A percentile compares a stretch with the other conserved stretches of the same genome.
Evolutionary conservation across 805 yeast species (phyloP).

Genomic region (Yamadazyma ubonensis): DNA sequence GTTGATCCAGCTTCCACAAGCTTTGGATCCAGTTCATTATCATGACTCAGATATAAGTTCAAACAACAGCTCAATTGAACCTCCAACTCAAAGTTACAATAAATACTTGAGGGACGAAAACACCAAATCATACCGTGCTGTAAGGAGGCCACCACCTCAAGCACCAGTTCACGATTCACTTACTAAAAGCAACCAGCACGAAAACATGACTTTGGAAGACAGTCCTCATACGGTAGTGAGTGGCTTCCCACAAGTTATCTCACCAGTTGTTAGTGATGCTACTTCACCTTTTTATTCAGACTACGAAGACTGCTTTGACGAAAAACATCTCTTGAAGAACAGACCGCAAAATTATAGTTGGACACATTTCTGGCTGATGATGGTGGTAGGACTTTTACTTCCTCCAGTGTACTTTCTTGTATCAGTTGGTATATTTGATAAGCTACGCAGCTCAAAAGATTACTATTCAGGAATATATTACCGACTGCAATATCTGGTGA

Average conservation of each 20-base stretch:
- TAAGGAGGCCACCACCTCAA: slow-evolving; percentile 17
- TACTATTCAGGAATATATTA: slow-evolving; percentile 14
- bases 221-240: slow-evolving; percentile 1
- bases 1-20: slow-evolving; percentile 10
- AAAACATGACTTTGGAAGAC: slow-evolving; percentile 15
- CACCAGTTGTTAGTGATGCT: slow-evolving; percentile 8
- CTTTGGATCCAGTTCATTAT: slow-evolving; percentile 13
- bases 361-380: slow-evolving; percentile 24
- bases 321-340: neutral
- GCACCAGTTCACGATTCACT: slow-evolving; percentile 18
- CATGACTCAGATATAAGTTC: slow-evolving; percentile 17
- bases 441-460: slow-evolving; percentile 14
- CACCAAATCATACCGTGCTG: slow-evolving; percentile 5
- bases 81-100: neutral
- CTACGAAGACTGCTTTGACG: slow-evolving; percentile 12
- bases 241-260: slow-evolving; percentile 5
- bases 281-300: slow-evolving; percentile 11
- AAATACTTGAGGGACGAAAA: neutral
- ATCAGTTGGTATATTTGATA: slow-evolving; percentile 36
- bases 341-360: slow-evolving; percentile 13
- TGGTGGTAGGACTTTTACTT: slow-evolving; percentile 32
- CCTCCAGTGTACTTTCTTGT: slow-evolving; percentile 41
- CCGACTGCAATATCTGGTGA: slow-evolving; percentile 15
- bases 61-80: slow-evolving; percentile 11
- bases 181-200: slow-evolving; percentile 16